These are phyloP conservation scores for Fusarium paranaense DNA, from an alignment of 2,329 filamentous ascomycete species.

Conservation along the genomic window DNA sequence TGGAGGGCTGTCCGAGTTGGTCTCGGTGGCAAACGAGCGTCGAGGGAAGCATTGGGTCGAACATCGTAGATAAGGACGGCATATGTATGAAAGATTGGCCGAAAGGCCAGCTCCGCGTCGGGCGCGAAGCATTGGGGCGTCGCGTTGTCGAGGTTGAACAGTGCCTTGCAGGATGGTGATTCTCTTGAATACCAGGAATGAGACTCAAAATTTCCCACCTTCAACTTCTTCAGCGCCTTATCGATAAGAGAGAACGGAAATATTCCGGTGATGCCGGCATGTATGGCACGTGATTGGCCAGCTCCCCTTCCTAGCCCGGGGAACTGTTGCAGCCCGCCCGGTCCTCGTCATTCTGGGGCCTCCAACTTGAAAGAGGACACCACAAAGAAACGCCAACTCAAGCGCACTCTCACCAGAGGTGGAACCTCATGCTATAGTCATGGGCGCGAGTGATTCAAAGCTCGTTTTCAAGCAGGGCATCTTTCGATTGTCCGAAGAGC, in stretches of 20 bases:
- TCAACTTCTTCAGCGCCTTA: slow-evolving; percentile 16
- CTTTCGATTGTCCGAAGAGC: slow-evolving; percentile 94
- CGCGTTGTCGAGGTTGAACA: slow-evolving; percentile 8
- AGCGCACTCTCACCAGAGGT: slow-evolving; percentile 25
- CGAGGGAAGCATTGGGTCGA: slow-evolving; percentile 13
- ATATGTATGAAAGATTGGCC: slow-evolving; percentile 20
- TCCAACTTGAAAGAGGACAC: slow-evolving; percentile 33
- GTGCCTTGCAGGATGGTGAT: slow-evolving; percentile 12
- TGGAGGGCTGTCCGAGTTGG: slow-evolving; percentile 3
- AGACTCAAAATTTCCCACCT: slow-evolving; percentile 24
- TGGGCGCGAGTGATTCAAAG: slow-evolving; percentile 99
- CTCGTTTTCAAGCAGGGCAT: slow-evolving; percentile 99
- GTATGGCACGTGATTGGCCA: slow-evolving; percentile 35
- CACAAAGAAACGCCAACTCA: slow-evolving; percentile 25
- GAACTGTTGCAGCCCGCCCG: slow-evolving; percentile 8
- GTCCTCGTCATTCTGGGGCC: slow-evolving; percentile 34
- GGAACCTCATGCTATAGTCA: slow-evolving; percentile 56
- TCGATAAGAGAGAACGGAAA: slow-evolving; percentile 30
- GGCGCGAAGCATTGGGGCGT: slow-evolving; percentile 46
- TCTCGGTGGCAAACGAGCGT: slow-evolving; percentile 31
- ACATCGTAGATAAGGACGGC: slow-evolving; percentile 11
- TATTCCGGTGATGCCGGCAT: slow-evolving; percentile 15
- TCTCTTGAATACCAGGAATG: background rate
- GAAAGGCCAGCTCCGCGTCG: slow-evolving; percentile 30
- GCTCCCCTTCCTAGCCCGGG: background rate